Conservation (phyloP, 176 grass and related monocot species). For the Triticum timopheevii region DNA sequence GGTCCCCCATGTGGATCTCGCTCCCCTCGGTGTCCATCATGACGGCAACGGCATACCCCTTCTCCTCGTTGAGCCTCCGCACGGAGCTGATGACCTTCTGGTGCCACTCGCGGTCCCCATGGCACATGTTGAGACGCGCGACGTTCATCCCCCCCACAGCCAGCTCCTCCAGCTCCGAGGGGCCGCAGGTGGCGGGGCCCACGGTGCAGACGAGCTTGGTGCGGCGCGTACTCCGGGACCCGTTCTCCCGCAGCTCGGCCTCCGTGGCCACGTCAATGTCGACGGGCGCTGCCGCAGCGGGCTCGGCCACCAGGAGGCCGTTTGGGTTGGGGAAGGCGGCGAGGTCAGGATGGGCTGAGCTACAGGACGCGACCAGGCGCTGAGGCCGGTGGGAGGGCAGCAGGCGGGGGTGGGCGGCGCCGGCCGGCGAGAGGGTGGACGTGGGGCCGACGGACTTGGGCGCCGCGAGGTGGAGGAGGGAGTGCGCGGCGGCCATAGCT, state of each 20-base stretch:
- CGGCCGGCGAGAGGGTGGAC: neutral
- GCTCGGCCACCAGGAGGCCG: slow-evolving; percentile 22
- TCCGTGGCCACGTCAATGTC: slow-evolving; percentile 68
- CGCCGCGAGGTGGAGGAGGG: slow-evolving; percentile 22
- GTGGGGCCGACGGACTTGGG: neutral
- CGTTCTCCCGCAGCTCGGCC: slow-evolving; percentile 88
- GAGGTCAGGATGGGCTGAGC: slow-evolving; percentile 16
- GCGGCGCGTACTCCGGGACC: slow-evolving; percentile 91
- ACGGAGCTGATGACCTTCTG: slow-evolving; percentile 64
- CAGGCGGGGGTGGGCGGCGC: neutral
- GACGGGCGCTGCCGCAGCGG: slow-evolving; percentile 23
- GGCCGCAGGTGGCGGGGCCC: slow-evolving; percentile 68
- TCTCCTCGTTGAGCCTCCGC: slow-evolving; percentile 89
- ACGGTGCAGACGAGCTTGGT: slow-evolving; percentile 98
- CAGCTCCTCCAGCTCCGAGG: slow-evolving; percentile 84
- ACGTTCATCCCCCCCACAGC: slow-evolving; percentile 97
- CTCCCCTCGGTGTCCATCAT: slow-evolving; percentile 99
- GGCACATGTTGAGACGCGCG: slow-evolving; percentile 93
- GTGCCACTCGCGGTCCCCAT: slow-evolving; percentile 86
- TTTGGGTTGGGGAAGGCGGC: slow-evolving; percentile 42
- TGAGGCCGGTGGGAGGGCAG: neutral
- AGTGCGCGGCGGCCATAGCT: slow-evolving; percentile 30
- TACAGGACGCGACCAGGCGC: slow-evolving; percentile 10
- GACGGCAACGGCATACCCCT: slow-evolving; percentile 79
- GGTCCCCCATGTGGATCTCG: slow-evolving; percentile 98